Conservation (phyloP, 345 rosid genomes). For the Hirschfeldia incana region DNA sequence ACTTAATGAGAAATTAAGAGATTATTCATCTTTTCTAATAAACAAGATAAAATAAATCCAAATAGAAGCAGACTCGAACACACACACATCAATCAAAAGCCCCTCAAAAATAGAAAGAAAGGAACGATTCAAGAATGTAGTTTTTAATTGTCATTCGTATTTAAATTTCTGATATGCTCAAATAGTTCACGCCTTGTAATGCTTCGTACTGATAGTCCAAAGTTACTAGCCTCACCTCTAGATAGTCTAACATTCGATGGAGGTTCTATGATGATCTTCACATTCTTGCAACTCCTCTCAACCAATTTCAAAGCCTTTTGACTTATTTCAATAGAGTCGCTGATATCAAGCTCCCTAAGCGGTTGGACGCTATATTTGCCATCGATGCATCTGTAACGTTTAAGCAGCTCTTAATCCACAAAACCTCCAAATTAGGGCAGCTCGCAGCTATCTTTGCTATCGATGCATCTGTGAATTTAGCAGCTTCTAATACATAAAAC, state of each 20-base stretch:
- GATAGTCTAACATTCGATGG: background rate
- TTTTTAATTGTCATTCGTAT: background rate
- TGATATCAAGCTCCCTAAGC: background rate
- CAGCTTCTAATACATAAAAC: background rate
- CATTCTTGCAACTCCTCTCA: background rate
- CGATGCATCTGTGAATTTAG: background rate
- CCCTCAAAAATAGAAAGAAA: background rate
- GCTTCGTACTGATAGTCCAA: background rate
- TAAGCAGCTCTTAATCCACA: background rate
- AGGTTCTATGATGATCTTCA: background rate
- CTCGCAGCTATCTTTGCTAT: background rate
- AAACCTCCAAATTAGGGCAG: background rate
- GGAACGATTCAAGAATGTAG: background rate
- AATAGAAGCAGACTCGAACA: background rate
- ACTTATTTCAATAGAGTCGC: background rate
- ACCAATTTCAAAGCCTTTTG: background rate
- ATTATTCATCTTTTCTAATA: background rate
- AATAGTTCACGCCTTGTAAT: background rate
- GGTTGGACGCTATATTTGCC: background rate
- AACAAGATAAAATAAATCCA: background rate
- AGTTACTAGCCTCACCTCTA: background rate
- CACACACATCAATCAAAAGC: background rate
- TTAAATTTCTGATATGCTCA: background rate
- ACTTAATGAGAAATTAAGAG: background rate
- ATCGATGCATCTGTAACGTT: background rate